Evolutionary conservation across 805 yeast genomes (phyloP).

Genomic region (Metschnikowia reukaufii): DNA sequence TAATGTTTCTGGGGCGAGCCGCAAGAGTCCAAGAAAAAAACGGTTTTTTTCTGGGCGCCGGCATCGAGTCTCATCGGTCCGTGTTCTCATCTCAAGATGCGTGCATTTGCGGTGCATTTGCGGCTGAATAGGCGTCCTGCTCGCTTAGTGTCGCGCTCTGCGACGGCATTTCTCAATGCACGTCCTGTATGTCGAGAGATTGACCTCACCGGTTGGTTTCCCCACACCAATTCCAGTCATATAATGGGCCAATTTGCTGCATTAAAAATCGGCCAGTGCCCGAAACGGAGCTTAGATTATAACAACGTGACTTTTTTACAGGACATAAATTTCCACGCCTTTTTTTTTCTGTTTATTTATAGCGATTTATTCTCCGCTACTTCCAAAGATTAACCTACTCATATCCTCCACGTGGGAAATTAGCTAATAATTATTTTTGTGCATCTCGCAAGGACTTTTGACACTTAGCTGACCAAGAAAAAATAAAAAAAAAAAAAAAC

Average conservation of each 20-base stretch:
- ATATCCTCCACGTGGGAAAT: too few relatives aligned
- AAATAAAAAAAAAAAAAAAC: too few relatives aligned
- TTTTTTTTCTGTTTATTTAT: neutral
- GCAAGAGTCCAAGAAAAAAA: too few relatives aligned
- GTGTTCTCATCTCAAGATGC: conserved; percentile 1
- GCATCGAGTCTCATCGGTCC: conserved; percentile 10
- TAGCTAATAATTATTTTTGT: too few relatives aligned
- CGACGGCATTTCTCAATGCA: conserved; percentile 1
- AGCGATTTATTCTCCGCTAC: neutral
- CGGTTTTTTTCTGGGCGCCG: conserved; percentile 12
- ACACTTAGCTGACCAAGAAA: too few relatives aligned
- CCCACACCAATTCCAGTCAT: conserved; percentile 9
- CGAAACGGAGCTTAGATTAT: conserved; percentile 4
- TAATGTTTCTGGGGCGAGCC: too few relatives aligned
- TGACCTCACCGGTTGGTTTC: conserved; percentile 10
- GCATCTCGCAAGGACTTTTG: too few relatives aligned
- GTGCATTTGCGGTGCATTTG: neutral
- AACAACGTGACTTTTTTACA: neutral
- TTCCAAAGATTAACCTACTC: too few relatives aligned
- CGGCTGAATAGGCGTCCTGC: neutral
- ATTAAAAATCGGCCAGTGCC: neutral
- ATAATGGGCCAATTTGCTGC: conserved; percentile 7
- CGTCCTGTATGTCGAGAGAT: neutral
- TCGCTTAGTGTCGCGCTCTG: conserved; percentile 8
- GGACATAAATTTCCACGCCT: neutral